phyloP scores from a whole-genome alignment of 2,329 filamentous ascomycete species.

The Aspergillus pseudonomiae region DNA sequence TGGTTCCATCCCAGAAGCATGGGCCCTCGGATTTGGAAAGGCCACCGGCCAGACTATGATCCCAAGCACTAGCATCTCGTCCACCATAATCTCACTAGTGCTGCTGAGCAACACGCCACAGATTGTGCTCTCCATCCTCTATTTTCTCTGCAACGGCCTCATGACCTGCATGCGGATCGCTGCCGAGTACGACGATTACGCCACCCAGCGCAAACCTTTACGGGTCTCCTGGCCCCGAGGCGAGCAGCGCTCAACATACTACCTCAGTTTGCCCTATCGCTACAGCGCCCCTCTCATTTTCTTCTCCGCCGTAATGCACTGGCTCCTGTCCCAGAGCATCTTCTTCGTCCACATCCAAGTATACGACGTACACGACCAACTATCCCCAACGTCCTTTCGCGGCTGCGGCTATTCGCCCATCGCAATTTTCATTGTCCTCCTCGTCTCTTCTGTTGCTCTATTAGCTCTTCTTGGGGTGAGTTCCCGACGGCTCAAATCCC shows the following conservation, averaged over 20 bases:
- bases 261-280: constrained; percentile 45
- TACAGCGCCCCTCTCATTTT: constrained; percentile 36
- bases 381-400: neutral
- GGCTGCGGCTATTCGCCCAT: constrained; percentile 12
- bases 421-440: constrained; percentile 8
- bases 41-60: neutral
- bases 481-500: constrained; percentile 19
- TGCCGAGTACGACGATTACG: constrained; percentile 53
- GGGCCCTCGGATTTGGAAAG: neutral
- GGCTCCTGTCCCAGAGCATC: constrained; percentile 51
- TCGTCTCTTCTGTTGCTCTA: constrained; percentile 7
- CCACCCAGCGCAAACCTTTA: constrained; percentile 40
- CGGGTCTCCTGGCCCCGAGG: constrained; percentile 48
- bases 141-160: constrained; percentile 38
- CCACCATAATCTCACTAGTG: neutral
- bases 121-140: constrained; percentile 36
- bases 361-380: constrained; percentile 17
- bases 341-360: constrained; percentile 42
- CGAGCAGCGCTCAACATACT: constrained; percentile 49
- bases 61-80: neutral
- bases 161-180: constrained; percentile 51
- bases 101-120: constrained; percentile 38
- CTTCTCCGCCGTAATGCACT: constrained; percentile 44
- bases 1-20: neutral
- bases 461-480: constrained; percentile 21